Base-by-base conservation (phyloP, 108 stramenopile species). In the Cafeteria roenbergensis region DNA sequence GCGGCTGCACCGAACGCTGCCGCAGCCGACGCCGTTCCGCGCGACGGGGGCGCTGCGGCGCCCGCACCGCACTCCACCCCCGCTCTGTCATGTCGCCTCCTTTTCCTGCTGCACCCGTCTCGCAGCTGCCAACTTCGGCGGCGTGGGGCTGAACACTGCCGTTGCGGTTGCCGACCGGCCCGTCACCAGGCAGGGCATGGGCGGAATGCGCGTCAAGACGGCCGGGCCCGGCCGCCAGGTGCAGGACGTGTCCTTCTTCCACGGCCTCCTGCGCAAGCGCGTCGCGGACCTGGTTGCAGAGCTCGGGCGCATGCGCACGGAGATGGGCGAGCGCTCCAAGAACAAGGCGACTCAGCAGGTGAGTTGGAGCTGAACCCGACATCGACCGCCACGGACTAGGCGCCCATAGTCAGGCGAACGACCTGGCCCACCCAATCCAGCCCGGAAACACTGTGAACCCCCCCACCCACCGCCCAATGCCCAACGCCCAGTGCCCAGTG, bases 181-280 rank as follows among this genome's bases (percentile, higher is more conserved):
- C 0, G 79, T 84, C 25, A 84, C 83, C 22, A 70, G 71, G 34
- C 78, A 79, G 55, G 83, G 83, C 22, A 77, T 84, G 73, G 75
- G 74, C 24, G 83, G 83, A 24, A 82, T 84, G 81, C 76, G 78
- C 69, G 66, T 65, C 3, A 37, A 64, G 22, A 71, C 38, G 0
- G 53, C 62, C 0, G 77, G 79, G 17, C 59, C 69, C 0, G 80
- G 80, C 48, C 80, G 84, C 21, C 75, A 79, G 57, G 82, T 84
- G 31, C 80, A 84, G 52, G 84, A 84, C 53, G 34, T 66, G 0
- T 73, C 76, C 21, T 84, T 68, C 55, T 83, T 77, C 66, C 55
- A 83, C 35, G 78, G 80, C 12, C 51, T 76, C 1, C 75, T 84
- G 2, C 74, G 82, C 30, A 57, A 56, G 65, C 81, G 81, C 54